Evolutionary conservation across 1,284 basidiomycete genomes (phyloP), one percentile per base, ranked within the genome.

Genomic region (Bothia castanella): DNA sequence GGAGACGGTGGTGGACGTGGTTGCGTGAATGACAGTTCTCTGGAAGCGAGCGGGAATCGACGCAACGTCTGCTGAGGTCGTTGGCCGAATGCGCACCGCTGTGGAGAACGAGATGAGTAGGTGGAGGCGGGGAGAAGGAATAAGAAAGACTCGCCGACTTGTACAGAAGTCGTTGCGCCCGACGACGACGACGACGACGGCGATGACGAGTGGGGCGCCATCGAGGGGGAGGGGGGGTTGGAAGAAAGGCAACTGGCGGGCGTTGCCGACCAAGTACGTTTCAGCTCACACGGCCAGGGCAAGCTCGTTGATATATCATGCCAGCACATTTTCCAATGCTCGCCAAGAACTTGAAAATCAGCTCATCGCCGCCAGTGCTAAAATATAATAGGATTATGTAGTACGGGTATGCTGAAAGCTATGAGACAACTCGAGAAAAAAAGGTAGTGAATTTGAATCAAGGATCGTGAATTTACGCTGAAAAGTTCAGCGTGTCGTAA

Each of bases 11-110:
- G 79, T 90, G 41, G 74, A 67, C 35, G 79, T 82, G 47, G 77
- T 76, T 39, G 88, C 81, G 63, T 91, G 87, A 69, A 98, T 83
- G 61, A 95, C 86, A 59, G 84, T 82, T 57, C 89, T 83, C 72
- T 97, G 94, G 72, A 97, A 97, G 70, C 95, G 88, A 71, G 87
- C 81, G 57, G 96, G 94, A 57, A 97, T 94, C 62, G 84, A 85
- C 51, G 77, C 75, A 51, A 87, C 78, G 74, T 96, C 91, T 64
- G 93, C 89, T 38, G 75, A 71, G 50, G 89, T 92, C 42, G 89
- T 80, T 21, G 96, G 96, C 57, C 95, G 82, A 58, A 99, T 95
- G 56, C 96, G 89, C 57, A 98, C 79, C 58, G 95, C 95, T 94
- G 67, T 44, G 13, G 30, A 36, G 27, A 16, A 29, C 25, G 9